These are phyloP conservation scores for Capsicum rhomboideum DNA, from an alignment of 257 asterid species.

Conservation along the genomic window DNA sequence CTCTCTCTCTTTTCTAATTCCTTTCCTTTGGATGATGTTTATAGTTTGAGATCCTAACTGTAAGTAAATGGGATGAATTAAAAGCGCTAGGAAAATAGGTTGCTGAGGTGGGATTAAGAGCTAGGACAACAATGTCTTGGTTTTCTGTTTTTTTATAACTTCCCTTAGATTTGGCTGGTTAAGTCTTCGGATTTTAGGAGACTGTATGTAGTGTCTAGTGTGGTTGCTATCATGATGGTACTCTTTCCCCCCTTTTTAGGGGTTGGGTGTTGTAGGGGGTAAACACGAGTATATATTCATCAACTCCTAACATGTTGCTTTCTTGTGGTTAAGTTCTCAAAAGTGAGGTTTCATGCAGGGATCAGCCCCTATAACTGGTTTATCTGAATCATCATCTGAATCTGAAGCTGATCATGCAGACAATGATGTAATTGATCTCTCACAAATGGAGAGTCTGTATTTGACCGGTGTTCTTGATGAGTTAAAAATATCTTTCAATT, in stretches of 20 bases:
- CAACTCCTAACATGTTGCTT: not conserved
- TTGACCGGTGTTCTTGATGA: constrained; percentile 85
- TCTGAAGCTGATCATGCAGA: constrained; percentile 38
- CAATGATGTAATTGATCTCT: constrained; percentile 36
- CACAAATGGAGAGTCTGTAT: constrained; percentile 49
- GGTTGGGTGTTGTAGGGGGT: not conserved
- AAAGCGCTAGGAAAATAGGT: not conserved
- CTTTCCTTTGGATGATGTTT: not conserved
- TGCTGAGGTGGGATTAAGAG: not conserved
- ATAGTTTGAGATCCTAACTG: not conserved
- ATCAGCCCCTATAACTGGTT: constrained; percentile 61
- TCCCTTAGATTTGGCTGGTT: not conserved
- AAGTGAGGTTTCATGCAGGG: constrained; percentile 36
- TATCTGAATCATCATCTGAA: constrained; percentile 65
- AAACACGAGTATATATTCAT: not conserved
- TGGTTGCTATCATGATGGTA: not conserved
- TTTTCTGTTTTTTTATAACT: not conserved
- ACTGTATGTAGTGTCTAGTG: not conserved
- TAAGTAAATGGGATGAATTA: not conserved
- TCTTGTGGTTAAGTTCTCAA: not conserved
- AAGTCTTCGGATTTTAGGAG: not conserved
- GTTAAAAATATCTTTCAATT: constrained; percentile 74
- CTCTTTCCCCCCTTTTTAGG: not conserved
- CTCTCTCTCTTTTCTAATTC: not conserved
- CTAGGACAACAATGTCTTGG: not conserved